These are phyloP conservation scores for Pisolithus thermaeus DNA, from an alignment of 1,284 basidiomycete species.

Conservation along the genomic window DNA sequence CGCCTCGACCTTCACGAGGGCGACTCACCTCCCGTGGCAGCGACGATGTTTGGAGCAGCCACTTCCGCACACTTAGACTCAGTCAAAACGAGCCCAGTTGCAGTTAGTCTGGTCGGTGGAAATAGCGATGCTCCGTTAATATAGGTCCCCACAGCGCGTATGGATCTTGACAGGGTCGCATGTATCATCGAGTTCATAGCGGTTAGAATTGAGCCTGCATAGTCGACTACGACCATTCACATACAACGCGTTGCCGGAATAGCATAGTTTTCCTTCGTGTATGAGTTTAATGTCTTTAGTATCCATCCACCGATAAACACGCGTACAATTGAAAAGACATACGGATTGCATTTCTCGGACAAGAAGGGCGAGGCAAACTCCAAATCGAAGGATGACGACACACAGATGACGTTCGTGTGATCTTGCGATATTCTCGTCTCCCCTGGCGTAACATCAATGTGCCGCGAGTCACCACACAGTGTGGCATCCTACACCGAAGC, in stretches of 20 bases:
- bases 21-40: not conserved
- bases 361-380: conserved; percentile 54
- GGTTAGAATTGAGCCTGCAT: conserved; percentile 80
- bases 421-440: conserved; percentile 24
- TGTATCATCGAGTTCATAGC: conserved; percentile 90
- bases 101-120: conserved; percentile 63
- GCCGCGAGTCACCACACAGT: conserved; percentile 63
- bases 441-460: conserved; percentile 27
- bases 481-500: conserved; percentile 73
- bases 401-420: conserved; percentile 56
- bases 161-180: conserved; percentile 60
- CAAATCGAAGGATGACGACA: conserved; percentile 71
- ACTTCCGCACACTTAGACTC: conserved; percentile 34
- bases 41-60: not conserved
- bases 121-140: conserved; percentile 58
- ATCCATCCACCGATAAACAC: conserved; percentile 95
- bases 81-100: conserved; percentile 50
- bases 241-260: conserved; percentile 94
- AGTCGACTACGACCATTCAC: conserved; percentile 84
- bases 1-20: conserved; percentile 52
- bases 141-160: conserved; percentile 67
- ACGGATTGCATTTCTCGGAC: conserved; percentile 73
- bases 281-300: conserved; percentile 94
- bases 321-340: conserved; percentile 70
- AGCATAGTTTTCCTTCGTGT: conserved; percentile 90